Conservation (phyloP, 441 rosid species). For the Dalechampia spathulata region DNA sequence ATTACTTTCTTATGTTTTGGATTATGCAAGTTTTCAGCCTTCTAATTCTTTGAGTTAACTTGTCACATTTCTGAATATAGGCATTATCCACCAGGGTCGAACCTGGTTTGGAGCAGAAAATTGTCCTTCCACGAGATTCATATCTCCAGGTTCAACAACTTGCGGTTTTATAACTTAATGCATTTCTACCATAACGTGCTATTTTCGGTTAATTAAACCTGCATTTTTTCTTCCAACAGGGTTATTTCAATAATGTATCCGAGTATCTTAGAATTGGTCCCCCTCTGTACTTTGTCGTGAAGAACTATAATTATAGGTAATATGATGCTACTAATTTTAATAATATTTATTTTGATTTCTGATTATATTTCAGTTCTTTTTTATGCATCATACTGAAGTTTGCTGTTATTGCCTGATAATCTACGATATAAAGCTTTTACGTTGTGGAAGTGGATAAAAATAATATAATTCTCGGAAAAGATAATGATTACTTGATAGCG, state of each 20-base stretch:
- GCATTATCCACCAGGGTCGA: conserved; percentile 83
- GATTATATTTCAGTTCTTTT: background rate
- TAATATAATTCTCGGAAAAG: too few relatives aligned
- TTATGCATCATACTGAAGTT: background rate
- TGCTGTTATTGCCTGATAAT: background rate
- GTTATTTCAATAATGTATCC: conserved; percentile 76
- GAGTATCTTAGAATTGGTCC: conserved; percentile 94
- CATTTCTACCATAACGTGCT: background rate
- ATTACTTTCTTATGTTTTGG: conserved; percentile 10
- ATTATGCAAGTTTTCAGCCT: conserved; percentile 12
- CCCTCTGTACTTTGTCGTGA: conserved; percentile 87
- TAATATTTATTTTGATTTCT: conserved; percentile 9
- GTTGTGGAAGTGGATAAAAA: too few relatives aligned
- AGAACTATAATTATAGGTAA: conserved; percentile 92
- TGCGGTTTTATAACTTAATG: conserved; percentile 12
- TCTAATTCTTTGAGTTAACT: conserved; percentile 8
- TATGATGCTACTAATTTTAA: conserved; percentile 4
- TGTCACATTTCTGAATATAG: conserved; percentile 30
- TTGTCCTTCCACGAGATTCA: conserved; percentile 95
- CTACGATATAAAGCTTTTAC: background rate
- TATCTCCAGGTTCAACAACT: conserved; percentile 78
- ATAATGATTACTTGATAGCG: too few relatives aligned
- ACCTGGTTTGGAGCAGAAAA: conserved; percentile 95
- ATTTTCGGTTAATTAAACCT: conserved; percentile 17
- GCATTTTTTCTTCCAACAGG: conserved; percentile 40